Evolutionary conservation across 2,329 filamentous ascomycete species (phyloP).

Genomic region (Penicillium sp.): DNA sequence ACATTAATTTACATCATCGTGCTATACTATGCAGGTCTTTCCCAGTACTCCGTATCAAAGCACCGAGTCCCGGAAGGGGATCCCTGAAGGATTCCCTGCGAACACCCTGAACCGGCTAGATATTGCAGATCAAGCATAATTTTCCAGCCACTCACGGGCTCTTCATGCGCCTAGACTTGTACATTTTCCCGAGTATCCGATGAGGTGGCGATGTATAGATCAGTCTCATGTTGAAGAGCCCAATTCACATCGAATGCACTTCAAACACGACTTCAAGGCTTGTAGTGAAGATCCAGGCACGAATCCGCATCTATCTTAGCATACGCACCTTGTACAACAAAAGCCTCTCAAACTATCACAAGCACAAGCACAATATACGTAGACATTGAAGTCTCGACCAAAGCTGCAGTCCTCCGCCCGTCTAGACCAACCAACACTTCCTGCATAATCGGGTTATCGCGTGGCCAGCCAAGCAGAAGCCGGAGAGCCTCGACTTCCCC

Average conservation of each 20-base stretch:
- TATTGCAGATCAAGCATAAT: constrained; percentile 8
- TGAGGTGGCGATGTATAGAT: background rate
- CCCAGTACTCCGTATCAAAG: background rate
- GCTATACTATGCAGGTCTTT: background rate
- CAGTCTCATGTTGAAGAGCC: background rate
- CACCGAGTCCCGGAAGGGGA: constrained; percentile 8
- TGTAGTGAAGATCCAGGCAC: background rate
- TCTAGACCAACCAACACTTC: constrained; percentile 18
- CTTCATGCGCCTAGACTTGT: constrained; percentile 9
- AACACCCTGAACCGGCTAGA: constrained; percentile 9
- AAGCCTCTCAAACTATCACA: background rate
- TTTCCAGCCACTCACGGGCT: constrained; percentile 6
- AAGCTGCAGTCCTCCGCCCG: constrained; percentile 16
- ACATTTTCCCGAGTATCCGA: constrained; percentile 17
- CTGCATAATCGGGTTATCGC: constrained; percentile 15
- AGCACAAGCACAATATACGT: constrained; percentile 3
- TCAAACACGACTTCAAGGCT: background rate
- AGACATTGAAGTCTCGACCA: constrained; percentile 21
- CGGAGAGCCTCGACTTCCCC: constrained; percentile 15
- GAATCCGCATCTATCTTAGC: background rate
- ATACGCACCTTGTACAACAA: background rate
- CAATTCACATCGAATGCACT: background rate
- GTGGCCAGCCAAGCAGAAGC: constrained; percentile 23
- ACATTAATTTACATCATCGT: constrained; percentile 7
- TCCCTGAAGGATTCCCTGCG: constrained; percentile 8